phyloP scores from a whole-genome alignment of 495 filamentous ascomycete species.

The Durotheca rogersii region DNA sequence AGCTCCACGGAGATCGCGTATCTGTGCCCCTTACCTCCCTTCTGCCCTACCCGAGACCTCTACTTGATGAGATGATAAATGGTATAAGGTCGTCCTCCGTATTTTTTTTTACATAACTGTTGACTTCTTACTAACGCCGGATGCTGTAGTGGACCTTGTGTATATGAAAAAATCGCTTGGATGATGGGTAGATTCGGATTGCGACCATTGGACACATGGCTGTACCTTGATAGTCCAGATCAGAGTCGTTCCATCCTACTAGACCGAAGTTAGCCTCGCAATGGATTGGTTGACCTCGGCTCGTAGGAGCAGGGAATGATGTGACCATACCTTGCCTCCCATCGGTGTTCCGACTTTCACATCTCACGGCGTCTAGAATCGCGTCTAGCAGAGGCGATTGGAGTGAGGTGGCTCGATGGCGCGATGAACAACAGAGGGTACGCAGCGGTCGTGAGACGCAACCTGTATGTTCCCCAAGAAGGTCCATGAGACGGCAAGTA shows the following conservation, averaged over 20 bases:
- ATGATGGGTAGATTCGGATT: no score
- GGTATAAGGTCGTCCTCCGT: slow-evolving; percentile 3
- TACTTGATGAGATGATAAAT: background rate
- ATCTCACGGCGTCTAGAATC: slow-evolving; percentile 17
- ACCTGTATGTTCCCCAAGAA: slow-evolving; percentile 2
- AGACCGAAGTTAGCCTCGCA: slow-evolving; percentile 26
- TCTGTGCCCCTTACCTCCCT: slow-evolving; percentile 4
- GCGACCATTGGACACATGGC: no score
- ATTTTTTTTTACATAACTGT: slow-evolving; percentile 1
- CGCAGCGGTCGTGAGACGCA: slow-evolving; percentile 12
- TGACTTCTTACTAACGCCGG: slow-evolving; percentile 5
- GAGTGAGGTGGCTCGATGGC: slow-evolving; percentile 17
- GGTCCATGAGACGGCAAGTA: slow-evolving; percentile 7
- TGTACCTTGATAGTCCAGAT: background rate
- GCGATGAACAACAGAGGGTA: slow-evolving; percentile 18
- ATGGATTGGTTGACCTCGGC: slow-evolving; percentile 23
- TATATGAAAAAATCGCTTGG: slow-evolving; percentile 34
- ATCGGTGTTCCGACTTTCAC: slow-evolving; percentile 20
- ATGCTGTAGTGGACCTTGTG: slow-evolving; percentile 19
- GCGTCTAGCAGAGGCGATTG: slow-evolving; percentile 19
- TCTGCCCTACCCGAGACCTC: background rate
- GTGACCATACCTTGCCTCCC: slow-evolving; percentile 7
- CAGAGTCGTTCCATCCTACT: slow-evolving; percentile 1
- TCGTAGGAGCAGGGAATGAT: slow-evolving; percentile 7
- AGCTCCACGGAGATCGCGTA: background rate